Conservation (phyloP, 1,284 basidiomycete species). For the Pseudozyma pruni region DNA sequence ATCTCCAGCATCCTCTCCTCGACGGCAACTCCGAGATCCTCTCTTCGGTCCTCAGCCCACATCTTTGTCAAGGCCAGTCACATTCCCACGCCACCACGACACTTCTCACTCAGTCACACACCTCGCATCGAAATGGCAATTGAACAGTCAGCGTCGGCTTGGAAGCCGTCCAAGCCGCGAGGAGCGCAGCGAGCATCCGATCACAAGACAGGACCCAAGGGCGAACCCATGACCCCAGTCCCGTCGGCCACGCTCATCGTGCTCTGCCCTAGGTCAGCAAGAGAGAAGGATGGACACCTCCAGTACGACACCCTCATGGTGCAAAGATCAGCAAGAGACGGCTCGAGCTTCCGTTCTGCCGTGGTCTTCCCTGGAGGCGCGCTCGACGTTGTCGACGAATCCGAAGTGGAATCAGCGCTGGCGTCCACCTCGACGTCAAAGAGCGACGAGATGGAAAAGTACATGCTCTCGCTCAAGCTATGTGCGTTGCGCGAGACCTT, state of each 20-base stretch:
- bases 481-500: slow-evolving; percentile 62
- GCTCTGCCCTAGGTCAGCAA: slow-evolving; percentile 45
- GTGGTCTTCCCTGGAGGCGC: slow-evolving; percentile 64
- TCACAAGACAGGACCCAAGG: slow-evolving; percentile 54
- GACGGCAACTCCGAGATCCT: slow-evolving; percentile 15
- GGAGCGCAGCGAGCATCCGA: slow-evolving; percentile 46
- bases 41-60: background rate
- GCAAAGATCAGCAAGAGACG: slow-evolving; percentile 52
- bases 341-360: slow-evolving; percentile 59
- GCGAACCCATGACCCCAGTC: slow-evolving; percentile 60
- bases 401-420: slow-evolving; percentile 30
- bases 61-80: background rate
- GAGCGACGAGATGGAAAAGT: slow-evolving; percentile 19
- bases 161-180: slow-evolving; percentile 46
- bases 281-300: slow-evolving; percentile 1
- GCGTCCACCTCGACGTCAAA: background rate
- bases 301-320: slow-evolving; percentile 57
- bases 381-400: slow-evolving; percentile 54
- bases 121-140: slow-evolving; percentile 26
- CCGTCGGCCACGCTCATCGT: slow-evolving; percentile 60
- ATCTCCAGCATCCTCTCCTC: background rate
- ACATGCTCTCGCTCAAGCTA: slow-evolving; percentile 52
- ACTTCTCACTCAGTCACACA: slow-evolving; percentile 17
- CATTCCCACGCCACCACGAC: slow-evolving; percentile 25
- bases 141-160: slow-evolving; percentile 12